Evolutionary conservation across 1,284 basidiomycete genomes (phyloP).

Genomic region (Grifola frondosa): DNA sequence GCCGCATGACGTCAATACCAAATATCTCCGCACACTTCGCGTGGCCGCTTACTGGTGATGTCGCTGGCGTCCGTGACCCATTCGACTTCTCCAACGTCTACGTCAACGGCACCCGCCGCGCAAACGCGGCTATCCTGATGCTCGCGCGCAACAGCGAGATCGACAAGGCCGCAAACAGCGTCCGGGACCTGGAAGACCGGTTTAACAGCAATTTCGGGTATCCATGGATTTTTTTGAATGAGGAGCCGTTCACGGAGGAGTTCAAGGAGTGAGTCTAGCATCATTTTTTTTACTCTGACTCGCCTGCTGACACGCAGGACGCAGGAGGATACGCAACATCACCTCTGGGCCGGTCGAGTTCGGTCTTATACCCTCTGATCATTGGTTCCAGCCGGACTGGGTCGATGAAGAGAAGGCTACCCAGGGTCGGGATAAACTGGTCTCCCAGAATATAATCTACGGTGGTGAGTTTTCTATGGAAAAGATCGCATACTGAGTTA

Average conservation of each 20-base stretch:
- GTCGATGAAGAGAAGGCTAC: conserved; percentile 80
- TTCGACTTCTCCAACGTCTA: conserved; percentile 2
- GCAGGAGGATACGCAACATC: conserved; percentile 43
- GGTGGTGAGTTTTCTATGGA: too few species aligned
- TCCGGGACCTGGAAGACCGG: conserved; percentile 57
- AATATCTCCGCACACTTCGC: conserved; percentile 22
- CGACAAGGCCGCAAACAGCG: conserved; percentile 55
- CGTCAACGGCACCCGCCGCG: conserved; percentile 17
- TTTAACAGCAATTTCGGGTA: conserved; percentile 69
- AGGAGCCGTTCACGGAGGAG: conserved; percentile 68
- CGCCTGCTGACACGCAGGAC: not conserved
- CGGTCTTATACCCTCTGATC: conserved; percentile 52
- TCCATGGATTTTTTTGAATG: conserved; percentile 77
- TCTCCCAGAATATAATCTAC: conserved; percentile 80
- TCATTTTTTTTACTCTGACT: not conserved
- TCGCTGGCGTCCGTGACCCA: not conserved
- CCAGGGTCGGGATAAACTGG: conserved; percentile 70
- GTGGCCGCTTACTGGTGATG: conserved; percentile 8
- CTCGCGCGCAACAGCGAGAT: conserved; percentile 72
- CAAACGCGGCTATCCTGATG: conserved; percentile 40
- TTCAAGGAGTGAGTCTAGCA: conserved; percentile 53
- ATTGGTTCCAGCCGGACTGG: conserved; percentile 87
- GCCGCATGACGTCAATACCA: conserved; percentile 34
- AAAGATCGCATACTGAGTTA: too few species aligned
- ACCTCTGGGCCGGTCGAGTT: conserved; percentile 42